Evolutionary conservation across 345 rosid species (phyloP).

Genomic region (Crucihimalaya himalaica): DNA sequence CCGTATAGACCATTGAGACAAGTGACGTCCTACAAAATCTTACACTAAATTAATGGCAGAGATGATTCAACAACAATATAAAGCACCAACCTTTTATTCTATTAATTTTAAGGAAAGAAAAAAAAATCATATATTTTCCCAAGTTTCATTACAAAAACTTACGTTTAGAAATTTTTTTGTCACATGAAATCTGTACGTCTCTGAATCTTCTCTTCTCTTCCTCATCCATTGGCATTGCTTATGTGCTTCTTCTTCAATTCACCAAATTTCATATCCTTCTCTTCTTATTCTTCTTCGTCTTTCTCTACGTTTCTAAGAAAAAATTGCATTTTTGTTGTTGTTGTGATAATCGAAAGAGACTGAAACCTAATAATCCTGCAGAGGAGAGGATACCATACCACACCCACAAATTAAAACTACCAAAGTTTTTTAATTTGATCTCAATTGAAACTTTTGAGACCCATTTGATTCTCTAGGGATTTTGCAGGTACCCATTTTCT

Average conservation of each 20-base stretch:
- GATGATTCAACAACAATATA: not conserved
- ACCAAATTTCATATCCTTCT: not conserved
- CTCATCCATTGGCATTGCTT: constrained; percentile 28
- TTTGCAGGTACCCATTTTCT: constrained; percentile 26
- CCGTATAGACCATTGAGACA: constrained; percentile 14
- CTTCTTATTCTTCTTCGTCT: not conserved
- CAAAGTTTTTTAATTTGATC: not conserved
- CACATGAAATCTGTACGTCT: constrained; percentile 40
- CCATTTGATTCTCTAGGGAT: constrained; percentile 12
- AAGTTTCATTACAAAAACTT: constrained; percentile 1
- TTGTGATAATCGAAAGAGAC: constrained; percentile 8
- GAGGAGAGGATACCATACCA: constrained; percentile 17
- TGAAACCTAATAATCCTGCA: constrained; percentile 16
- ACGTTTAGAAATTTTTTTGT: no score
- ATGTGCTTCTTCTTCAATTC: constrained; percentile 15
- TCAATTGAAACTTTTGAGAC: not conserved
- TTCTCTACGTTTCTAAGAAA: constrained; percentile 1
- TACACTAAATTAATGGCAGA: not conserved
- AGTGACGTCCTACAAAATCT: constrained; percentile 22
- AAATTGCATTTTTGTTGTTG: not conserved
- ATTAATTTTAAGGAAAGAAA: not conserved
- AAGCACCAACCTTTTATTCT: constrained; percentile 1
- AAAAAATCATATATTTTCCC: not conserved
- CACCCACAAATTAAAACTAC: constrained; percentile 1
- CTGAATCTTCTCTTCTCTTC: constrained; percentile 28